Evolutionary conservation across 257 asterid species (phyloP).

Genomic region (Coffea canephora): DNA sequence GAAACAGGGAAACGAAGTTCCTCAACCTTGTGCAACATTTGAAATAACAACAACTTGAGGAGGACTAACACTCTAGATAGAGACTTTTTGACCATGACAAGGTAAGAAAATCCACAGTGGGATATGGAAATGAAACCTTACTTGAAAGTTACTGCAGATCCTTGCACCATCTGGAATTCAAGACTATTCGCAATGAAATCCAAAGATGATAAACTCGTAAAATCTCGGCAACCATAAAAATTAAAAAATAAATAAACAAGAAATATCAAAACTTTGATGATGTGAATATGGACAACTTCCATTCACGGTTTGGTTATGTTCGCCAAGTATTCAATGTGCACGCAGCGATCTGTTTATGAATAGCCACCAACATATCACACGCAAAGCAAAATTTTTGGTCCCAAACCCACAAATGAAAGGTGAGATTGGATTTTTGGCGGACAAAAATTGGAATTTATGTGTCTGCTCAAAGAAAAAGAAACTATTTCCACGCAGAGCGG

Average conservation of each 20-base stretch:
- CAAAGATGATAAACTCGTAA: not conserved
- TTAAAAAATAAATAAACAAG: not conserved
- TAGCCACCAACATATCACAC: not conserved
- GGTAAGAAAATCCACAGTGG: not conserved
- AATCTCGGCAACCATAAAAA: not conserved
- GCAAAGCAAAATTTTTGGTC: not conserved
- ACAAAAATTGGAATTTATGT: not conserved
- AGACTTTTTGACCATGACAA: too few relatives aligned
- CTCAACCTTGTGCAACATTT: too few relatives aligned
- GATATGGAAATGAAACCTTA: not conserved
- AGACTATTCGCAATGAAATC: not conserved
- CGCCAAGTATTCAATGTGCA: not conserved
- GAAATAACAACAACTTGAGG: not conserved
- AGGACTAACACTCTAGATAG: not conserved
- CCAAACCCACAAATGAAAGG: not conserved
- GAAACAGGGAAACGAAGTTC: too few relatives aligned
- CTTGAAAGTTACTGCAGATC: not conserved
- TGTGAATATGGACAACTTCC: not conserved
- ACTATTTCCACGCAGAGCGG: conserved; percentile 2
- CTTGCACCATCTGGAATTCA: not conserved
- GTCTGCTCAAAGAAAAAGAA: not conserved
- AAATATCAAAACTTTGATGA: not conserved
- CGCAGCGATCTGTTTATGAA: not conserved
- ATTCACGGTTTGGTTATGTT: not conserved
- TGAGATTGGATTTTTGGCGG: not conserved